Percentiles rank a stretch among this genome's conserved stretches.
These are phyloP conservation scores for Botryotinia narcissicola DNA, from an alignment of 2,329 filamentous ascomycete genomes.

Conservation along the genomic window DNA sequence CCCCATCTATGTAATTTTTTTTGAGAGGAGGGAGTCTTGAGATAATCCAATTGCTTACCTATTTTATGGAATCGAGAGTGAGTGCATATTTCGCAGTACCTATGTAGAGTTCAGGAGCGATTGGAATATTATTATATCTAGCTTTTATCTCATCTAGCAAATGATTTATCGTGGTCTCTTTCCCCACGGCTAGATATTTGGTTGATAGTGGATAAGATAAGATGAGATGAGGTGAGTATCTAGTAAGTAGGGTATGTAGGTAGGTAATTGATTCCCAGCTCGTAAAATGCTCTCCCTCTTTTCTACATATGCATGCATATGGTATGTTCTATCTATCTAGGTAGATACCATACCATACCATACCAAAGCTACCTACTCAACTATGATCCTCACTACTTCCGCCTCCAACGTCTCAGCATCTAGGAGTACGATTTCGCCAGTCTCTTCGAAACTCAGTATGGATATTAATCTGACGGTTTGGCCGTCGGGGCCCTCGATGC, in stretches of 20 bases:
- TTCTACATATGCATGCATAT: neutral
- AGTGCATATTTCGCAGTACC: neutral
- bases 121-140: neutral
- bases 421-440: slow-evolving; percentile 76
- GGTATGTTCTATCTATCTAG: neutral
- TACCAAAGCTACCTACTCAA: slow-evolving; percentile 5
- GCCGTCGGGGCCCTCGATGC: slow-evolving; percentile 64
- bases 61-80: neutral
- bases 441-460: slow-evolving; percentile 77
- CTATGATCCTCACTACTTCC: slow-evolving; percentile 32
- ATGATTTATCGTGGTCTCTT: neutral
- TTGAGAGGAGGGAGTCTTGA: neutral
- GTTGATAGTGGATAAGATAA: neutral
- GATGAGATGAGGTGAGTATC: neutral
- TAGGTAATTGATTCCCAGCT: neutral
- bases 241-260: neutral
- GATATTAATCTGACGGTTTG: slow-evolving; percentile 76
- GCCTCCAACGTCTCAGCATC: slow-evolving; percentile 79
- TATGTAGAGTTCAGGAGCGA: neutral
- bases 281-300: neutral
- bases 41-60: neutral
- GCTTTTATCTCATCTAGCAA: neutral
- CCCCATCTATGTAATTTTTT: neutral
- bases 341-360: neutral
- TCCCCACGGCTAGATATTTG: neutral